Evolutionary conservation across 371 early-diverging fungal species (phyloP).

Genomic region (Mucor irregularis): DNA sequence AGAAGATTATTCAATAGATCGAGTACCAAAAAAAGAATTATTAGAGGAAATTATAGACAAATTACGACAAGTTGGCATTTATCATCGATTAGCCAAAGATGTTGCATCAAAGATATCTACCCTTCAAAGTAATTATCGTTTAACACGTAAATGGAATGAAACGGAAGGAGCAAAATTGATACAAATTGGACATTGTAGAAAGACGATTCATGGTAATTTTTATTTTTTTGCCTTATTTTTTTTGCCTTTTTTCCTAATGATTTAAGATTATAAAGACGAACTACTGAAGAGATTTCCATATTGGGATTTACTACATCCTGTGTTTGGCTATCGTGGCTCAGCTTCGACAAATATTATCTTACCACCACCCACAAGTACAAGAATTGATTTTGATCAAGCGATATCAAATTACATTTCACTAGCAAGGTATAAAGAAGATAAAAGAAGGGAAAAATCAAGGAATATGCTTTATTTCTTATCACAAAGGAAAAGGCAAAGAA

Average conservation of each 20-base stretch:
- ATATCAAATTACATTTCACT: neutral
- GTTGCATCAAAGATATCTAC: conserved; percentile 42
- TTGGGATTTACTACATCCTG: conserved; percentile 33
- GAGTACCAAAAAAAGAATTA: conserved; percentile 37
- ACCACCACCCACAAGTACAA: neutral
- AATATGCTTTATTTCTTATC: neutral
- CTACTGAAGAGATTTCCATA: conserved; percentile 39
- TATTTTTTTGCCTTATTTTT: no score
- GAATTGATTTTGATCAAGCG: neutral
- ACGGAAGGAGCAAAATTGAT: conserved; percentile 26
- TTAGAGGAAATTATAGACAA: conserved; percentile 38
- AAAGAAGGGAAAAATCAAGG: neutral
- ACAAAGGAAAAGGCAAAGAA: neutral
- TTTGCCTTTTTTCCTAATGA: neutral
- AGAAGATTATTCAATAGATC: conserved; percentile 25
- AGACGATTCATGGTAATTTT: conserved; percentile 36
- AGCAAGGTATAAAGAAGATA: neutral
- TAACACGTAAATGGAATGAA: conserved; percentile 36
- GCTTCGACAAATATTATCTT: neutral
- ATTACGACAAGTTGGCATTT: conserved; percentile 33
- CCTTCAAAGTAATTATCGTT: conserved; percentile 40
- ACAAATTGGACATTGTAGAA: conserved; percentile 23
- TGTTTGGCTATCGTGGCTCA: conserved; percentile 20
- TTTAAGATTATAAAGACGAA: conserved; percentile 26
- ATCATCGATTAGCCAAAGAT: conserved; percentile 40